Evolutionary conservation across 805 yeast species (phyloP).

Genomic region (Wickerhamiella azymoides): DNA sequence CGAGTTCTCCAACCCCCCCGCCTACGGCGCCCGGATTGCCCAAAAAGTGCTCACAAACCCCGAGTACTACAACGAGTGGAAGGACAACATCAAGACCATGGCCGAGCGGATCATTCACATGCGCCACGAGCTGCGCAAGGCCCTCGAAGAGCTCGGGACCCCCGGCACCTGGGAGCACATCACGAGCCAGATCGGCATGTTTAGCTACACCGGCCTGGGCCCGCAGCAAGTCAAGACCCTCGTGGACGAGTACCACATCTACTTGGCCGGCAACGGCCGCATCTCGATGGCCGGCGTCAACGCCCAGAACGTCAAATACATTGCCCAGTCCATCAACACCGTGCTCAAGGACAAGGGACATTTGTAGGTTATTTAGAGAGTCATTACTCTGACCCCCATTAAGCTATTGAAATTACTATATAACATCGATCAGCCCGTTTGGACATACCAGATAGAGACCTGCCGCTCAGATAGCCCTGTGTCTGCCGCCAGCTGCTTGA

Average conservation of each 20-base stretch:
- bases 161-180: conserved; percentile 74
- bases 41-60: conserved; percentile 54
- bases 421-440: too few relatives aligned
- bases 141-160: conserved; percentile 41
- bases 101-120: conserved; percentile 64
- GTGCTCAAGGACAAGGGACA: conserved; percentile 1
- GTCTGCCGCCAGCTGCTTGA: too few relatives aligned
- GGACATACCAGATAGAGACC: too few relatives aligned
- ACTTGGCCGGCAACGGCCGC: conserved; percentile 71
- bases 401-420: too few relatives aligned
- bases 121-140: conserved; percentile 48
- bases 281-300: conserved; percentile 91
- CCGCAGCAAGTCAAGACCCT: conserved; percentile 55
- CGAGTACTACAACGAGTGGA: conserved; percentile 59
- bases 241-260: conserved; percentile 67
- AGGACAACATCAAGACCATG: conserved; percentile 62
- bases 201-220: conserved; percentile 74
- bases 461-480: too few relatives aligned
- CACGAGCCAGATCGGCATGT: conserved; percentile 89
- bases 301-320: conserved; percentile 61
- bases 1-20: conserved; percentile 85
- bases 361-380: background rate
- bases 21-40: conserved; percentile 85
- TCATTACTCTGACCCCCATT: too few relatives aligned
- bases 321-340: conserved; percentile 69